These are phyloP conservation scores for Stevia rebaudiana DNA, from an alignment of 140 eudicot species.

Conservation along the genomic window DNA sequence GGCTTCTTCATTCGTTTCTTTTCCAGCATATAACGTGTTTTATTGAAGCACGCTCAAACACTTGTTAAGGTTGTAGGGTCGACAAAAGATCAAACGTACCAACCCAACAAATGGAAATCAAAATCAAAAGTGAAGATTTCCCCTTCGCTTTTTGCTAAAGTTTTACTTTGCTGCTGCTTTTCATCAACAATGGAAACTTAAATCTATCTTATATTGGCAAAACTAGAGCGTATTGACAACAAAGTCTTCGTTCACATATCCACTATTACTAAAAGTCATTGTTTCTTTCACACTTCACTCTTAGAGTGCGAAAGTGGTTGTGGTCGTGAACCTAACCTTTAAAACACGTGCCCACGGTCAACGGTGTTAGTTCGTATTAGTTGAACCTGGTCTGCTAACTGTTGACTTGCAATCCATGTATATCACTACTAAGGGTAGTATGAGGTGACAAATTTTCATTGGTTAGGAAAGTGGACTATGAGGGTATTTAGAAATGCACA, in stretches of 20 bases:
- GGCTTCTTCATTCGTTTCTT: slow-evolving; percentile 20
- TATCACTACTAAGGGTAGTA: too few species aligned
- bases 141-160: slow-evolving; percentile 28
- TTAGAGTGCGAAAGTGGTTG: slow-evolving; percentile 15
- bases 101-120: slow-evolving; percentile 27
- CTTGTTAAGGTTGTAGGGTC: slow-evolving; percentile 27
- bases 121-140: slow-evolving; percentile 25
- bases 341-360: slow-evolving; percentile 9
- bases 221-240: slow-evolving; percentile 21
- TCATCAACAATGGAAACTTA: slow-evolving; percentile 19
- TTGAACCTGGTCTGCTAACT: background rate
- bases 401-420: too few species aligned
- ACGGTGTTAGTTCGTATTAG: slow-evolving; percentile 4
- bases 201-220: slow-evolving; percentile 26
- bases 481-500: too few species aligned
- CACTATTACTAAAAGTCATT: slow-evolving; percentile 27
- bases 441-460: too few species aligned
- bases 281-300: slow-evolving; percentile 15
- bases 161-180: slow-evolving; percentile 19
- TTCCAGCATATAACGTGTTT: slow-evolving; percentile 1
- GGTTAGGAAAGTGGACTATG: too few species aligned
- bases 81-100: slow-evolving; percentile 29
- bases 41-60: slow-evolving; percentile 32
- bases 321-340: slow-evolving; percentile 28
- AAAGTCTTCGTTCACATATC: slow-evolving; percentile 25